A percentile compares a stretch with the other conserved stretches of the same genome.
Evolutionary conservation across 1,284 basidiomycete genomes (phyloP).

Genomic region (Pyrrhoderma noxium): DNA sequence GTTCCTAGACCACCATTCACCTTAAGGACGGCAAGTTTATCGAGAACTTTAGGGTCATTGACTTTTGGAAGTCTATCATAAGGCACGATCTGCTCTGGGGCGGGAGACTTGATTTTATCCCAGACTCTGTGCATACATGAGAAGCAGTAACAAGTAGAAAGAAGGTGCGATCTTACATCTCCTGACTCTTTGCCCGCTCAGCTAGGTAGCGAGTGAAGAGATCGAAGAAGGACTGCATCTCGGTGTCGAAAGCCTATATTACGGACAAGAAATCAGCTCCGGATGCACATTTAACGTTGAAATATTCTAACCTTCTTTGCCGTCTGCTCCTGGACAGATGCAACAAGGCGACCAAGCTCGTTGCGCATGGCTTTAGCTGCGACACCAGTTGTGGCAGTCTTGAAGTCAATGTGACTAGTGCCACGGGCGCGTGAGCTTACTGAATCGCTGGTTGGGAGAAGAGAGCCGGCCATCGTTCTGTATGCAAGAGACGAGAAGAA

Average conservation of each 20-base stretch:
- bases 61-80: conserved; percentile 70
- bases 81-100: conserved; percentile 86
- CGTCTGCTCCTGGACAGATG: conserved; percentile 68
- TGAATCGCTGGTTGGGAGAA: conserved; percentile 13
- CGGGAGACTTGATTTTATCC: conserved; percentile 96
- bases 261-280: conserved; percentile 12
- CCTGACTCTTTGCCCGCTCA: conserved; percentile 90
- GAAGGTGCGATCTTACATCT: conserved; percentile 64
- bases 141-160: conserved; percentile 13
- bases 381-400: conserved; percentile 96
- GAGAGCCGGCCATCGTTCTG: conserved; percentile 13
- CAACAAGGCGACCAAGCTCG: conserved; percentile 92
- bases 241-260: conserved; percentile 84
- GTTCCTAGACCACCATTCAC: conserved; percentile 99
- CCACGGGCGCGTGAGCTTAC: conserved; percentile 17
- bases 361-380: conserved; percentile 98
- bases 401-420: conserved; percentile 58
- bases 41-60: conserved; percentile 65
- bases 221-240: conserved; percentile 99
- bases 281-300: conserved; percentile 6
- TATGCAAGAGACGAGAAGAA: neutral
- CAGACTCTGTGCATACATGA: conserved; percentile 64
- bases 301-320: conserved; percentile 69
- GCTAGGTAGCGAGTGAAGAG: conserved; percentile 98
- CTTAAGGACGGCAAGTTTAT: conserved; percentile 97